Evolutionary conservation across 2,329 filamentous ascomycete species (phyloP), one percentile per base, ranked within the genome.

Genomic region (Phaeosphaeriaceae sp.): DNA sequence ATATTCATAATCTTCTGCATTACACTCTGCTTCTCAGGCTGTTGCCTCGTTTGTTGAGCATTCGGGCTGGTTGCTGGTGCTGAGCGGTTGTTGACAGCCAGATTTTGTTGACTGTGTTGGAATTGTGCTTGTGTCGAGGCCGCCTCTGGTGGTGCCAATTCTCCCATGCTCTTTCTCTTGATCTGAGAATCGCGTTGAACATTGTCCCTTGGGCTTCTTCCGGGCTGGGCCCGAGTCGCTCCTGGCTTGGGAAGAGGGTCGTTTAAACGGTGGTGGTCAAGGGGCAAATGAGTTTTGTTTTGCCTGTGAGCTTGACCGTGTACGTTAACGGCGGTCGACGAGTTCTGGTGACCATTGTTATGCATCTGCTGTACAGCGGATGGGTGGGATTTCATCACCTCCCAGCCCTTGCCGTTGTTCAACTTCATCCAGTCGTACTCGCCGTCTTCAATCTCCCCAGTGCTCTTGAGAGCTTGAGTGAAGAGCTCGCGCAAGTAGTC

Each of bases 381-480:
- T 40, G 84, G 80, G 67, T 88, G 85, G 52, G 82, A 79, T 71
- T 88, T 88, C 74, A 87, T 90, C 51, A 84, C 85, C 77, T 96
- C 91, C 90, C 90, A 96, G 56, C 92, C 92, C 77, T 96, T 94
- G 63, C 87, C 87, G 77, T 92, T 90, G 80, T 91, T 94, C 64
- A 96, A 82, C 83, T 96, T 97, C 91, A 97, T 96, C 94, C 94
- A 99, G 79, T 99, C 94, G 75, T 97, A 99, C 74, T 97, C 93
- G 69, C 94, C 94, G 75, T 99, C 94, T 73, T 97, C 94, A 7
- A 97, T 87, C 66, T 96, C 92, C 47, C 92, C 92, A 2, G 89
- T 89, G 73, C 92, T 93, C 83, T 97, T 96, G 58, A 97, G 83
- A 16, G 93, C 91, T 76, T 96, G 90, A 1, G 93, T 97, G 79